Percentiles rank a stretch among this genome's conserved stretches.
Evolutionary conservation across 768 basidiomycete species (phyloP).

Genomic region (Lentinula sp.): DNA sequence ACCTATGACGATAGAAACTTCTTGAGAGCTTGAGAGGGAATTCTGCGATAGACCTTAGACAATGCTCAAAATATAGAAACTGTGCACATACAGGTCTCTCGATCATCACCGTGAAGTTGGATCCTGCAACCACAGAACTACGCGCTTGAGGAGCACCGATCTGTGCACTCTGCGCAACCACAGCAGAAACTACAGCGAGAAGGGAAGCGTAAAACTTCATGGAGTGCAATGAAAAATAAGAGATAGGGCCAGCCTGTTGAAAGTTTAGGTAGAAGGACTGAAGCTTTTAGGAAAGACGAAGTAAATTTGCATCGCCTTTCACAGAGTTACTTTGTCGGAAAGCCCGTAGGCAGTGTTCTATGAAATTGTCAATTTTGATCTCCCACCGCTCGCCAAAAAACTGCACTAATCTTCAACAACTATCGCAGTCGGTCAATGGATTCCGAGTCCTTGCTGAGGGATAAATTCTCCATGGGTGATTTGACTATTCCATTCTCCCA

Average conservation of each 20-base stretch:
- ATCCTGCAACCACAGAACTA: conserved; percentile 1
- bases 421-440: no score
- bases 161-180: neutral
- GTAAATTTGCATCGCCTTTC: neutral
- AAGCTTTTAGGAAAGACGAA: neutral
- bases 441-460: neutral
- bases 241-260: neutral
- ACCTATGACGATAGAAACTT: conserved; percentile 25
- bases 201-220: neutral
- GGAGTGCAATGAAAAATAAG: neutral
- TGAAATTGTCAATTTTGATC: neutral
- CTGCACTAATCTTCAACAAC: no score
- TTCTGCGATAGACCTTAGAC: conserved; percentile 7
- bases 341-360: neutral
- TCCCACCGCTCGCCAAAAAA: no score
- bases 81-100: neutral
- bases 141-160: neutral
- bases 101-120: neutral
- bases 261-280: neutral
- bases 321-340: neutral
- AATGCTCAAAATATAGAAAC: neutral
- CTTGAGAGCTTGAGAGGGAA: conserved; percentile 16
- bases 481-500: no score
- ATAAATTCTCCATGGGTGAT: no score
- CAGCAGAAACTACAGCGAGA: neutral